These are phyloP conservation scores for Xylaria sp. DNA, from an alignment of 2,329 filamentous ascomycete genomes.

Conservation along the genomic window DNA sequence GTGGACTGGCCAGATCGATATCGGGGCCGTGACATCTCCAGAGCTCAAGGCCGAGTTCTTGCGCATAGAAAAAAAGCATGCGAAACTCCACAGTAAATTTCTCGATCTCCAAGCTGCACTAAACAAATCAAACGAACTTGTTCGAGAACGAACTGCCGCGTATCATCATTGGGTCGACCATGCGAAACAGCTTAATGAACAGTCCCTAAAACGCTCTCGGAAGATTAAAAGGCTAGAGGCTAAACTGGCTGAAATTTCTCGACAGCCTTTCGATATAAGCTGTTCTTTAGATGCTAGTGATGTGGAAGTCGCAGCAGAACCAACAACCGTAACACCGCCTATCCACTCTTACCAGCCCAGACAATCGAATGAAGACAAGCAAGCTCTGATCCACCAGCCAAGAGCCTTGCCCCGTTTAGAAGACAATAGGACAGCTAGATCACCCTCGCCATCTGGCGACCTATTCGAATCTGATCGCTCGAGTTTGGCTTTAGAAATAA, in stretches of 20 bases:
- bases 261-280: conserved; percentile 37
- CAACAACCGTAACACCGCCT: conserved; percentile 2
- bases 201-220: conserved; percentile 42
- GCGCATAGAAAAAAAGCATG: conserved; percentile 55
- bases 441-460: neutral
- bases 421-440: neutral
- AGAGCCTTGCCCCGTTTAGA: neutral
- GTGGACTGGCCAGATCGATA: conserved; percentile 28
- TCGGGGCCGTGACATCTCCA: conserved; percentile 35
- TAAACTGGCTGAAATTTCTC: conserved; percentile 43
- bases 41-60: conserved; percentile 50
- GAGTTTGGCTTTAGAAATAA: neutral
- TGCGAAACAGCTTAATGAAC: conserved; percentile 54
- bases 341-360: neutral
- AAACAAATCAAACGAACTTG: conserved; percentile 47
- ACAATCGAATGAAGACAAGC: conserved; percentile 1
- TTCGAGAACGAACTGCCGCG: conserved; percentile 57
- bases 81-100: conserved; percentile 50
- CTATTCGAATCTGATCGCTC: neutral
- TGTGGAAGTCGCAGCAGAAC: conserved; percentile 21
- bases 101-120: conserved; percentile 43
- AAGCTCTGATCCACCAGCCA: neutral
- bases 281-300: conserved; percentile 41
- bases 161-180: conserved; percentile 59
- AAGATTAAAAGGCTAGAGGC: conserved; percentile 58